A percentile compares a stretch with the other conserved stretches of the same genome.
Conservation (phyloP, 345 rosid species). For the Bruguiera gymnorhiza region DNA sequence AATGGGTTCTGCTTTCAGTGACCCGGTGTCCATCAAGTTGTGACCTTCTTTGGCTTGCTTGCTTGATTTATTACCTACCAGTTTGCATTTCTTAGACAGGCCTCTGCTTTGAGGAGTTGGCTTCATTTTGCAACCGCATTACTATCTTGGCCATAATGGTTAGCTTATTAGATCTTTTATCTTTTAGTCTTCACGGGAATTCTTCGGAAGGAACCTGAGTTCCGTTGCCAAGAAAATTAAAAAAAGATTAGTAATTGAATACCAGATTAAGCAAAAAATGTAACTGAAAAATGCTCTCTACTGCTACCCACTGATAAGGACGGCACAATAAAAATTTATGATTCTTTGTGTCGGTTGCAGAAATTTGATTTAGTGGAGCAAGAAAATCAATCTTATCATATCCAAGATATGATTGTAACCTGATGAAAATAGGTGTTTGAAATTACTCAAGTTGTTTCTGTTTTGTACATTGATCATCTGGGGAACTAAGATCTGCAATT, state of each 20-base stretch:
- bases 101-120: background rate
- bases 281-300: too few species aligned
- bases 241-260: too few species aligned
- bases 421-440: too few species aligned
- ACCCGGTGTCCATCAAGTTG: conserved; percentile 1
- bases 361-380: background rate
- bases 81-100: background rate
- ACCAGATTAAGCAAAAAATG: too few species aligned
- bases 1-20: conserved; percentile 7
- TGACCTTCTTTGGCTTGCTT: conserved; percentile 8
- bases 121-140: background rate
- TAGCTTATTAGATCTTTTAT: background rate
- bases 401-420: background rate
- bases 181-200: background rate
- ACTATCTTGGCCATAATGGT: too few species aligned
- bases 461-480: background rate
- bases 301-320: too few species aligned
- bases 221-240: conserved; percentile 8
- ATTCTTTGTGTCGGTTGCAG: too few species aligned
- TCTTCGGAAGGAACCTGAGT: background rate
- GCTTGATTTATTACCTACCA: background rate
- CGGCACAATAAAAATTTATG: too few species aligned
- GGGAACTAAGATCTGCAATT: conserved; percentile 2
- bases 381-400: background rate
- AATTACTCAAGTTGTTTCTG: background rate